Evolutionary conservation across 2,329 filamentous ascomycete species (phyloP).

Genomic region (Clonostachys chloroleuca): DNA sequence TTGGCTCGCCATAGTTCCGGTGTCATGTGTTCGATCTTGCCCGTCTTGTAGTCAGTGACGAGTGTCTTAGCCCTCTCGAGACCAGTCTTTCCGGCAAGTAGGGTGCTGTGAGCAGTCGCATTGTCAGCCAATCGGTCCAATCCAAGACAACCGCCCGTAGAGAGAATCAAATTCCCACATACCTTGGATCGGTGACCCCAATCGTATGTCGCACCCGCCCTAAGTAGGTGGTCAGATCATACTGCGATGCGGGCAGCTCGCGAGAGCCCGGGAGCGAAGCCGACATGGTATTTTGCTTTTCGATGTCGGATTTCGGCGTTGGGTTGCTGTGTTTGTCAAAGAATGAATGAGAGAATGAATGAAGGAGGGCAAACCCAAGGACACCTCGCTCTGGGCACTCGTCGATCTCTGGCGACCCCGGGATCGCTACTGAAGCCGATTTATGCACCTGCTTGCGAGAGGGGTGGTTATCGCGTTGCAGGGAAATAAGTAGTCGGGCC

Average conservation of each 20-base stretch:
- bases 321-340: background rate
- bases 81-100: constrained; percentile 72
- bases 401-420: no score
- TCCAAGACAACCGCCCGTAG: background rate
- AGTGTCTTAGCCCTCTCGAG: constrained; percentile 83
- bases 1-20: constrained; percentile 92
- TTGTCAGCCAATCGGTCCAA: background rate
- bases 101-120: constrained; percentile 54
- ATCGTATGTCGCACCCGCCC: constrained; percentile 87
- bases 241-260: constrained; percentile 86
- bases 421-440: no score
- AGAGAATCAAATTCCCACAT: constrained; percentile 33
- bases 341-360: background rate
- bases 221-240: constrained; percentile 92
- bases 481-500: no score
- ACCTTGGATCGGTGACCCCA: constrained; percentile 93
- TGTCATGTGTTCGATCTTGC: constrained; percentile 75
- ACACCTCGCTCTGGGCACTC: background rate
- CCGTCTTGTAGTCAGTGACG: constrained; percentile 82
- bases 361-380: background rate
- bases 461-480: no score
- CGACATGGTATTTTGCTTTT: constrained; percentile 43
- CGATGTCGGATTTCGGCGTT: no score
- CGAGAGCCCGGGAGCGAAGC: constrained; percentile 63
- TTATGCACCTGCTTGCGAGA: no score